Percentiles rank a stretch among this genome's conserved stretches.
Evolutionary conservation across 306 rosid species (phyloP).

Genomic region (Prinsepia uniflora): DNA sequence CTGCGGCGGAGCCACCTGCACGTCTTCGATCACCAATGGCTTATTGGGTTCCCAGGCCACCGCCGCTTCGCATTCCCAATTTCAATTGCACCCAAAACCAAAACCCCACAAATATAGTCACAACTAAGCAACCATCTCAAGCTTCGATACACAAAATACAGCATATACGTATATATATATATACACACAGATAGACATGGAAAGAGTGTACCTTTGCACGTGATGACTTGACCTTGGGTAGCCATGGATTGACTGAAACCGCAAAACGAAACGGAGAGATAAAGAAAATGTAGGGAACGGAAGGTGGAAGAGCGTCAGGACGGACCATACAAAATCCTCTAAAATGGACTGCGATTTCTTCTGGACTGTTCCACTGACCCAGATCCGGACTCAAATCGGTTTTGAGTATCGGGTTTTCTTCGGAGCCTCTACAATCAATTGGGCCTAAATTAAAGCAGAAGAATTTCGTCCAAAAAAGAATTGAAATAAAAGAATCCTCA

Average conservation of each 20-base stretch:
- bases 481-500: background rate
- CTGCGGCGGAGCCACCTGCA: slow-evolving; percentile 89
- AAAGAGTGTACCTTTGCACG: slow-evolving; percentile 71
- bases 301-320: background rate
- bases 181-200: background rate
- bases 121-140: slow-evolving; percentile 2
- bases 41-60: slow-evolving; percentile 99
- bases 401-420: background rate
- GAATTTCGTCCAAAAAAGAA: no score
- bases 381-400: background rate
- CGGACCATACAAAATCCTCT: background rate
- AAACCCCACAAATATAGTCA: background rate
- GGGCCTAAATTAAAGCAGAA: background rate
- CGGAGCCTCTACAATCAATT: background rate
- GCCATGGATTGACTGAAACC: slow-evolving; percentile 50
- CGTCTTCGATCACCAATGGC: slow-evolving; percentile 75
- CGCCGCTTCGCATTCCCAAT: slow-evolving; percentile 49
- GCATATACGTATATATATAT: background rate
- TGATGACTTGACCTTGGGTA: slow-evolving; percentile 79
- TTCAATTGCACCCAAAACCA: slow-evolving; percentile 3
- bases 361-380: background rate
- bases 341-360: no score
- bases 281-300: background rate
- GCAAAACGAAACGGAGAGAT: background rate
- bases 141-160: background rate